These are phyloP conservation scores for Rutstroemia sp. DNA, from an alignment of 2,329 filamentous ascomycete species.

Conservation along the genomic window DNA sequence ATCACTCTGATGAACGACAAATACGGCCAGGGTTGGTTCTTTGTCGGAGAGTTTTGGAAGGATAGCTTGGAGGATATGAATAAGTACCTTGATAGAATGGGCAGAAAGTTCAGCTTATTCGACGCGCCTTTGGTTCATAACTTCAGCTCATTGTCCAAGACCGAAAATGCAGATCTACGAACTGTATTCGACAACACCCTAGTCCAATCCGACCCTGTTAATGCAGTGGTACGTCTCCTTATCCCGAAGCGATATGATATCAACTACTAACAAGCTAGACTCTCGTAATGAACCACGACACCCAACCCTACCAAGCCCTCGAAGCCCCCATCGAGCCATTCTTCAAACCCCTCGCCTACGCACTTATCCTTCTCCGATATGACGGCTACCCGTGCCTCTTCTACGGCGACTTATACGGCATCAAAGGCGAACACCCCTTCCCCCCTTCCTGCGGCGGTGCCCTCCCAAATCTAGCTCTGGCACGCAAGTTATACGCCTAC, in stretches of 20 bases:
- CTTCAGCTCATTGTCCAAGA: constrained; percentile 53
- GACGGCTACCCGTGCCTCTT: constrained; percentile 61
- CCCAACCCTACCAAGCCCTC: constrained; percentile 55
- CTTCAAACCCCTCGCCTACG: constrained; percentile 67
- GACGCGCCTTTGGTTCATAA: constrained; percentile 64
- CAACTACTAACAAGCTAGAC: constrained; percentile 35
- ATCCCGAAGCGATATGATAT: too few species aligned
- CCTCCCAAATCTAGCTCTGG: constrained; percentile 52
- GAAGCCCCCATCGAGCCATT: constrained; percentile 54
- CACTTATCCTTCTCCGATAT: constrained; percentile 59
- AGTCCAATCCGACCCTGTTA: constrained; percentile 43
- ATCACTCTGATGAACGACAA: constrained; percentile 46
- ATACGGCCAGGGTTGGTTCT: constrained; percentile 48
- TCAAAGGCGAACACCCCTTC: constrained; percentile 39
- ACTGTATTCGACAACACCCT: constrained; percentile 55
- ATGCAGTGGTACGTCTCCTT: constrained; percentile 44
- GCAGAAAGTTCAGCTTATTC: constrained; percentile 53
- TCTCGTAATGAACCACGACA: constrained; percentile 67
- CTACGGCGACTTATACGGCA: constrained; percentile 63
- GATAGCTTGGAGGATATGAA: constrained; percentile 48
- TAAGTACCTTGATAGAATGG: constrained; percentile 50
- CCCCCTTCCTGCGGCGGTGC: constrained; percentile 45
- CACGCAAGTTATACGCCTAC: constrained; percentile 59
- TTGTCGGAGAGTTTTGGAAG: constrained; percentile 66
- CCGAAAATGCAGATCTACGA: constrained; percentile 51